These are phyloP conservation scores for Pigoraptor vietnamica DNA, from an alignment of 78 protist species.

Conservation along the genomic window DNA sequence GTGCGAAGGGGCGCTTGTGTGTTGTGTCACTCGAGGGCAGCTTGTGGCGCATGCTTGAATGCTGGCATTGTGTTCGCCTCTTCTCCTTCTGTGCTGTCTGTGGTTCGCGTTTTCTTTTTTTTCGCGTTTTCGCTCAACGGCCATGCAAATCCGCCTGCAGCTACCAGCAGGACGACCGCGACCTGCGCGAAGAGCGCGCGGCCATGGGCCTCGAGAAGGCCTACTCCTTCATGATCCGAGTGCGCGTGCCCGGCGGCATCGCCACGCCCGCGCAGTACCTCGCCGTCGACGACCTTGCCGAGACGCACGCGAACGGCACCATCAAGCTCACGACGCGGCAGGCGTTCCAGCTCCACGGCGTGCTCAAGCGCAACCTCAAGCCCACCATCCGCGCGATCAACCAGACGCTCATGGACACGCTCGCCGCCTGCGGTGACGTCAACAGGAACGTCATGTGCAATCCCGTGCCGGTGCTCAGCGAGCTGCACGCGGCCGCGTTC, in stretches of 20 bases:
- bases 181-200: slow-evolving; percentile 35
- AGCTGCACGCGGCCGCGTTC: slow-evolving; percentile 26
- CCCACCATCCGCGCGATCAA: slow-evolving; percentile 42
- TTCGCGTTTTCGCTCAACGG: too few relatives aligned
- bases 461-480: slow-evolving; percentile 32
- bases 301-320: slow-evolving; percentile 34
- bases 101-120: too few relatives aligned
- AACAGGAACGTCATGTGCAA: slow-evolving; percentile 67
- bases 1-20: too few relatives aligned
- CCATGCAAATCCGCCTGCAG: background rate
- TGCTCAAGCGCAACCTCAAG: slow-evolving; percentile 33
- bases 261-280: slow-evolving; percentile 46
- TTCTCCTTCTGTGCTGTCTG: too few relatives aligned
- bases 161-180: slow-evolving; percentile 56
- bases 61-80: too few relatives aligned
- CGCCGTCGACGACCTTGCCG: slow-evolving; percentile 32
- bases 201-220: slow-evolving; percentile 16
- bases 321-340: slow-evolving; percentile 57
- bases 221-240: slow-evolving; percentile 51
- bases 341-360: slow-evolving; percentile 60
- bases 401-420: slow-evolving; percentile 47
- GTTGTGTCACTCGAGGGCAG: too few relatives aligned
- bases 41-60: background rate
- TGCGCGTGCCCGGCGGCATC: slow-evolving; percentile 56
- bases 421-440: slow-evolving; percentile 80